Conservation (phyloP, 352 stramenopile genomes). For the Nothophytophthora sp. region DNA sequence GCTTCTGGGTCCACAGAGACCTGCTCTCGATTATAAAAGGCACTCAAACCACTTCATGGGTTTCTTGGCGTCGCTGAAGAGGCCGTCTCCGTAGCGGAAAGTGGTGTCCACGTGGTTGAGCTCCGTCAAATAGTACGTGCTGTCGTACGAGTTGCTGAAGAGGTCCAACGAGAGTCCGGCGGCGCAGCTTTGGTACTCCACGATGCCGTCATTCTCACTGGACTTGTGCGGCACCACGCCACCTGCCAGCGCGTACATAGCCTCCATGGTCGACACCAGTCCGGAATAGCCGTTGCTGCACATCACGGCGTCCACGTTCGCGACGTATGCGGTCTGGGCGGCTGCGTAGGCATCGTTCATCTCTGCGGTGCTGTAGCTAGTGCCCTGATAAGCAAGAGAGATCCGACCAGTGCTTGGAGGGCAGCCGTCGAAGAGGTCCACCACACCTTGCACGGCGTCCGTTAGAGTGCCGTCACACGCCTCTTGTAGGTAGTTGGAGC, state of each 20-base stretch:
- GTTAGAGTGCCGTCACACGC: conserved; percentile 29
- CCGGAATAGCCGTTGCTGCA: conserved; percentile 38
- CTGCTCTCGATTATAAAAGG: too few species aligned
- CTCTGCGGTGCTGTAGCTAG: conserved; percentile 9
- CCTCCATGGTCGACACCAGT: conserved; percentile 30
- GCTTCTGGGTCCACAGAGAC: too few species aligned
- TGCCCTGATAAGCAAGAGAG: conserved; percentile 37
- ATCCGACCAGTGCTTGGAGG: conserved; percentile 30
- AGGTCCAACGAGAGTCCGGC: conserved; percentile 24
- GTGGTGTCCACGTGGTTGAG: conserved; percentile 65
- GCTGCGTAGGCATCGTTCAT: conserved; percentile 25
- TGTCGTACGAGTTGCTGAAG: conserved; percentile 41
- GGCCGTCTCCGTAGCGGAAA: conserved; percentile 58
- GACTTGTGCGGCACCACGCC: conserved; percentile 32
- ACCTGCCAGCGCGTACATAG: conserved; percentile 33
- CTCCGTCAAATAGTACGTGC: conserved; percentile 37
- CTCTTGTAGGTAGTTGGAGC: conserved; percentile 42
- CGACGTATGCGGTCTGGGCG: conserved; percentile 27
- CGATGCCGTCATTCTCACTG: conserved; percentile 39
- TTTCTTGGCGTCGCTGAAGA: conserved; percentile 51
- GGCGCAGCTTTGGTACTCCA: conserved; percentile 53
- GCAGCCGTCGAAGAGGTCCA: conserved; percentile 45
- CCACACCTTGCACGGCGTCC: conserved; percentile 21
- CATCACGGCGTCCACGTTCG: conserved; percentile 27
- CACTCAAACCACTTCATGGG: conserved; percentile 77